Base-by-base conservation (phyloP, 345 rosid genomes). In the Aquilaria malaccensis region DNA sequence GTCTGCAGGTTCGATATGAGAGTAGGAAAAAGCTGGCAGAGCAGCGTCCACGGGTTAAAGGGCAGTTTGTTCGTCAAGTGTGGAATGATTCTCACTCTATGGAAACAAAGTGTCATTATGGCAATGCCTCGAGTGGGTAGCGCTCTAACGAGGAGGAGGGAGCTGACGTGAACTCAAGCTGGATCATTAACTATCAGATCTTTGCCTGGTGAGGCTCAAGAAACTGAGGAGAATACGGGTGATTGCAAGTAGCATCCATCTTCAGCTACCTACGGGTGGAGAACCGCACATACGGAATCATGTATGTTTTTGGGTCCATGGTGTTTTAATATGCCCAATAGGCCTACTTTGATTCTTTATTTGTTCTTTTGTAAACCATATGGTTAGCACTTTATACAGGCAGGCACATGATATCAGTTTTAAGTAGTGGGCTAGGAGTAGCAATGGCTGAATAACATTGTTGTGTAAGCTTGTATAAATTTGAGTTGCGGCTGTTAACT, bases 1-100 rank as follows among this genome's bases (percentile, higher is more conserved):
- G 29, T 70, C 29, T 13, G 33, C 85, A 87, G 95, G 95, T 84
- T 62, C 88, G 95, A 48, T 87, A 87, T 13, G 86, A 87, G 67
- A 84, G 88, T 70, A 71, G 95, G 45, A 84, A 82, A 69, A 87
- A 81, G 68, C 86, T 87, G 0, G 95, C 95, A 1, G 95, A 87
- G 74, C 85, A 87, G 64, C 85, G 95, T 11, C 88, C 90, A 0
- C 71, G 95, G 33, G 81, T 87, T 29, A 82, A 83, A 72, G 95
- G 95, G 45, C 95, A 87, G 67, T 87, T 87, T 71, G 88, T 87
- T 58, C 81, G 86, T 12, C 95, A 80, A 65, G 72, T 11, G 51
- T 77, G 54, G 0, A 33, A 58, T 4, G 80, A 72, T 61, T 61
- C 46, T 14, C 33, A 61, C 13, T 56, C 61, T 41, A 54, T 61